Base-by-base conservation (phyloP, 768 basidiomycete genomes). In the Suillus spraguei region DNA sequence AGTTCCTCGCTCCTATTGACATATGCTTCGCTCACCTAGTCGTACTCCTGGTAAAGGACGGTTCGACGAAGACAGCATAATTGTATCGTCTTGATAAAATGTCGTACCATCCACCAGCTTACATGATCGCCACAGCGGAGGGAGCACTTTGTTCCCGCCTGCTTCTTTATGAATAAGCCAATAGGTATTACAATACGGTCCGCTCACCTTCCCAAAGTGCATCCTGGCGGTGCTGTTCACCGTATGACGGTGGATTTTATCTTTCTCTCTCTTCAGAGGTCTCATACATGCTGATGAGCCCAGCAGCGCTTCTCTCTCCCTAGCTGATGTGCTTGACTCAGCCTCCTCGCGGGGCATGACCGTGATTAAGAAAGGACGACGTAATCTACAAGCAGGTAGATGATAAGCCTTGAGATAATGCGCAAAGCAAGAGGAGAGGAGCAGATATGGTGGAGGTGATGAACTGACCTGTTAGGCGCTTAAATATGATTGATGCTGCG, bases 11-110 rank as follows among this genome's bases (percentile, higher is more conserved):
- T 24, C 22, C 4, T 5, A 1, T 36, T 17, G 8, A 2, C 0
- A 56, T 1, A 2, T 24, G 39, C 22, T 39, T 17, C 24, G 5
- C 38, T 56, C 9, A 56, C 55, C 55, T 24, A 39, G 55, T 28
- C 38, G 24, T 17, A 56, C 55, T 17, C 55, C 55, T 20, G 38
- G 55, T 39, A 56, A 39, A 56, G 55, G 55, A 6, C 55, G 55
- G 5, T 39, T 11, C 24, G 0, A 24, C 11, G 38, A 56, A n/a
- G 0, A 1, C 0, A 56, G 2, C n/a, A n/a, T n/a, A n/a, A n/a
- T n/a, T 11, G 9, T 28, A 9, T 56, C 5, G 2, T 56, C 55
- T 28, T 56, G 36, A 56, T 56, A 56, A 0, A 0, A 2, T 20
- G 24, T 28, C 11, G 0, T 1, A 56, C 1, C 22, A 5, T 24